Conservation (phyloP, 768 basidiomycete species). For the Mycena sanguinolenta region DNA sequence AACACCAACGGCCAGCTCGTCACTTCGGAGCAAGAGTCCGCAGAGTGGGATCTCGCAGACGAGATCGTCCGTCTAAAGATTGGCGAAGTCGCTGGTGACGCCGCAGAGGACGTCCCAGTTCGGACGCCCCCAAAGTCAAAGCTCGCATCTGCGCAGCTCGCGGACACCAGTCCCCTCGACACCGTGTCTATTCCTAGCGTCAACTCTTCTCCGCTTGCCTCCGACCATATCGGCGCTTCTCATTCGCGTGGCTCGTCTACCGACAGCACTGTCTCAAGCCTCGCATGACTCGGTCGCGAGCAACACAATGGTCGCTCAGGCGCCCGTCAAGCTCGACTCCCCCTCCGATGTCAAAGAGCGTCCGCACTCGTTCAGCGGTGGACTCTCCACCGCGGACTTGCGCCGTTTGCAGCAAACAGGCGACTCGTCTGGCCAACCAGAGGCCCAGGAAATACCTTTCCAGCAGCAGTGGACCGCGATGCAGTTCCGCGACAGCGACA, state of each 20-base stretch:
- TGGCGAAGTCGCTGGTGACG: conserved; percentile 63
- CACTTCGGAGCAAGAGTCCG: conserved; percentile 63
- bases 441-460: conserved; percentile 45
- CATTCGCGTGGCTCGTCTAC: conserved; percentile 90
- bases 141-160: conserved; percentile 66
- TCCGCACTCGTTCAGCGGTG: conserved; percentile 87
- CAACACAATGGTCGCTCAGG: conserved; percentile 68
- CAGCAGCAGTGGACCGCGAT: conserved; percentile 66
- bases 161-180: conserved; percentile 80
- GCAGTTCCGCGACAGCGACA: conserved; percentile 60
- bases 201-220: conserved; percentile 78
- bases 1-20: conserved; percentile 74
- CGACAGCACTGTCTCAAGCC: conserved; percentile 74
- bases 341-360: conserved; percentile 77
- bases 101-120: conserved; percentile 67
- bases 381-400: conserved; percentile 79
- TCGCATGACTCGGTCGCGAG: conserved; percentile 70
- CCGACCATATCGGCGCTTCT: conserved; percentile 74
- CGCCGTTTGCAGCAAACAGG: conserved; percentile 81
- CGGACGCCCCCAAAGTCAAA: conserved; percentile 80
- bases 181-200: conserved; percentile 78
- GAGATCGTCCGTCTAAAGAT: conserved; percentile 82
- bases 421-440: conserved; percentile 43
- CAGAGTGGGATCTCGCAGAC: conserved; percentile 81
- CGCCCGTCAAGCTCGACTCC: conserved; percentile 66